Conservation (phyloP, 352 stramenopile species). For the Globisporangium solare region DNA sequence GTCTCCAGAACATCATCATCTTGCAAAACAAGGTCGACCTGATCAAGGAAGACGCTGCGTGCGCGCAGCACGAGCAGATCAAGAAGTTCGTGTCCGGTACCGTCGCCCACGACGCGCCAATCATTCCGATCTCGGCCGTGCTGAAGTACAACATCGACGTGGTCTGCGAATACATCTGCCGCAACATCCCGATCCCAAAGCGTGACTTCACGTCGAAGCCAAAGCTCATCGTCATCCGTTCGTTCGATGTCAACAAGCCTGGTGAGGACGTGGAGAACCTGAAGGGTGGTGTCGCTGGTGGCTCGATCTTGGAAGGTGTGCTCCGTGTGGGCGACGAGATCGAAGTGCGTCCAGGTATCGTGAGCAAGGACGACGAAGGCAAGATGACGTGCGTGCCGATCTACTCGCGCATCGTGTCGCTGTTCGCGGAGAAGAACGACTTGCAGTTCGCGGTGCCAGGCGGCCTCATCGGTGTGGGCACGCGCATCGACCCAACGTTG, state of each 20-base stretch:
- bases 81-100: conserved; percentile 89
- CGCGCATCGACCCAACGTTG: conserved; percentile 98
- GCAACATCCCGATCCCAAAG: conserved; percentile 97
- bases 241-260: conserved; percentile 99
- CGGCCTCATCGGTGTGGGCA: conserved; percentile 99
- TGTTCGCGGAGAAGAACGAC: conserved; percentile 99
- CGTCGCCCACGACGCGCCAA: conserved; percentile 95
- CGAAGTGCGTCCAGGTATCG: conserved; percentile 98
- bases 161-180: conserved; percentile 99
- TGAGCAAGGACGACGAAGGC: conserved; percentile 97
- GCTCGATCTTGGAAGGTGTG: conserved; percentile 96
- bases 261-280: conserved; percentile 98
- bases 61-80: conserved; percentile 97
- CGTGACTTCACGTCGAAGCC: conserved; percentile 98
- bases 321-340: conserved; percentile 98
- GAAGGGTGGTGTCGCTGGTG: conserved; percentile 90
- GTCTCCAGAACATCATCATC: conserved; percentile 99
- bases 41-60: conserved; percentile 97
- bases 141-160: conserved; percentile 99
- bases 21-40: conserved; percentile 99
- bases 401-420: conserved; percentile 93
- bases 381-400: conserved; percentile 94
- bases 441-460: conserved; percentile 98
- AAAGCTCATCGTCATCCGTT: conserved; percentile 99
- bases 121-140: conserved; percentile 99